Percentiles rank a stretch among this genome's conserved stretches.
phyloP scores from a whole-genome alignment of 441 rosid species.

The Arabidopsis lyrata region DNA sequence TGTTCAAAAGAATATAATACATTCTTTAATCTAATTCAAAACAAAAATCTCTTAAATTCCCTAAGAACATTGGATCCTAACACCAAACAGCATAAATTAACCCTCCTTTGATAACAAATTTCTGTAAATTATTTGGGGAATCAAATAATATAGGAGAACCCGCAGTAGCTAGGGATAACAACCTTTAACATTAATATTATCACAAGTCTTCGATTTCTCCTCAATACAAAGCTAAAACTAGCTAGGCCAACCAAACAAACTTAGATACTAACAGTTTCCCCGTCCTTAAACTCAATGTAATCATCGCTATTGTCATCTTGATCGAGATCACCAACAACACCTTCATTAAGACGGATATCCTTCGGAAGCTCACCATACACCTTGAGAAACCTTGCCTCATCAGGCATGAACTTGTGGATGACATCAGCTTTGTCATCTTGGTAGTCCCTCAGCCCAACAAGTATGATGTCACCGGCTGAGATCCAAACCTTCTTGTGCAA shows the following conservation, averaged over 20 bases:
- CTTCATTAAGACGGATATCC: slow-evolving; percentile 76
- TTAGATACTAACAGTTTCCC: slow-evolving; percentile 81
- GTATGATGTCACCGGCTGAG: slow-evolving; percentile 79
- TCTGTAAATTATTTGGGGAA: too few species aligned
- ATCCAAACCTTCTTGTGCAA: slow-evolving; percentile 94
- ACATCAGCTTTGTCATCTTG: slow-evolving; percentile 91
- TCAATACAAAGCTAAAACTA: slow-evolving; percentile 13
- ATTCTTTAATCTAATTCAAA: not conserved
- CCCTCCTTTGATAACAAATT: too few species aligned
- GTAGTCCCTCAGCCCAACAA: slow-evolving; percentile 77
- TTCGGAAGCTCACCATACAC: slow-evolving; percentile 83
- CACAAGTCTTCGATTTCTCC: slow-evolving; percentile 25
- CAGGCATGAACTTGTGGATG: slow-evolving; percentile 83
- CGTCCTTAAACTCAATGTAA: slow-evolving; percentile 78
- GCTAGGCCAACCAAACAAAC: slow-evolving; percentile 11
- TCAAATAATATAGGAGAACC: too few species aligned
- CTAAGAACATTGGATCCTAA: slow-evolving; percentile 46
- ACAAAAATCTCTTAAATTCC: not conserved
- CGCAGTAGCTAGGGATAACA: too few species aligned
- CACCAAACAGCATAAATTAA: too few species aligned
- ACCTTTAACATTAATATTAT: too few species aligned
- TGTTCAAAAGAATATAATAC: not conserved
- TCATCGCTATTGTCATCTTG: slow-evolving; percentile 81
- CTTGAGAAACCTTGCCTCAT: slow-evolving; percentile 80
- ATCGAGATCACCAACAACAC: slow-evolving; percentile 72